phyloP scores from a whole-genome alignment of 805 yeast genomes.

The Starmerella bacillaris region DNA sequence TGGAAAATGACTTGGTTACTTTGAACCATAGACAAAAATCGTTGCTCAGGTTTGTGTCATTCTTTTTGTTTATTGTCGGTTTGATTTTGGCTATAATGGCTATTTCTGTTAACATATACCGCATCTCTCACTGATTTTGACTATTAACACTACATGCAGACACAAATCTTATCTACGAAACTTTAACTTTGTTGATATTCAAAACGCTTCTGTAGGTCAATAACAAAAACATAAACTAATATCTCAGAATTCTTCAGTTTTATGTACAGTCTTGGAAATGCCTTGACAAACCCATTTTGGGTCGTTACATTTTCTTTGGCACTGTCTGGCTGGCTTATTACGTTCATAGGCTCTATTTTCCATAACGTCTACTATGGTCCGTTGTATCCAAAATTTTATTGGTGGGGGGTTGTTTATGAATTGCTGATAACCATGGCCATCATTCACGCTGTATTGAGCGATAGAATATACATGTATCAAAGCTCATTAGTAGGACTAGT shows the following conservation, averaged over 20 bases:
- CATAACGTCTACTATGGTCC: slow-evolving; percentile 23
- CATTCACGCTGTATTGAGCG: slow-evolving; percentile 37
- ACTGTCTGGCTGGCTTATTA: slow-evolving; percentile 64
- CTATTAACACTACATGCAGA: too few species aligned
- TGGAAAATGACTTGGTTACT: slow-evolving; percentile 10
- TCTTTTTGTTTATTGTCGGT: slow-evolving; percentile 51
- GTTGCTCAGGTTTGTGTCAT: slow-evolving; percentile 27
- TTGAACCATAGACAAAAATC: slow-evolving; percentile 4
- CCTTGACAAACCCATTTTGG: slow-evolving; percentile 75
- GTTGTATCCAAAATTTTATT: slow-evolving; percentile 61
- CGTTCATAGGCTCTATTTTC: slow-evolving; percentile 71
- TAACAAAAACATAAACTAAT: background rate
- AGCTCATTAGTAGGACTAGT: slow-evolving; percentile 33
- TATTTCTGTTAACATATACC: slow-evolving; percentile 23
- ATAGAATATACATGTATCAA: slow-evolving; percentile 53
- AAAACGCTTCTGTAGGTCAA: background rate
- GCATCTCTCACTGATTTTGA: too few species aligned
- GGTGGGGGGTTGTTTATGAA: slow-evolving; percentile 93
- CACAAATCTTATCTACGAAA: too few species aligned
- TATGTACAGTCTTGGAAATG: slow-evolving; percentile 23
- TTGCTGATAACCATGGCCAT: slow-evolving; percentile 38
- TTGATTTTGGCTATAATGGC: slow-evolving; percentile 52
- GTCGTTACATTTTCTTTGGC: slow-evolving; percentile 63
- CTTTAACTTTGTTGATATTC: background rate
- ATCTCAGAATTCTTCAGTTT: slow-evolving; percentile 10